These are phyloP conservation scores for Ceratobasidium sp. DNA, from an alignment of 1,284 basidiomycete species.

Conservation along the genomic window DNA sequence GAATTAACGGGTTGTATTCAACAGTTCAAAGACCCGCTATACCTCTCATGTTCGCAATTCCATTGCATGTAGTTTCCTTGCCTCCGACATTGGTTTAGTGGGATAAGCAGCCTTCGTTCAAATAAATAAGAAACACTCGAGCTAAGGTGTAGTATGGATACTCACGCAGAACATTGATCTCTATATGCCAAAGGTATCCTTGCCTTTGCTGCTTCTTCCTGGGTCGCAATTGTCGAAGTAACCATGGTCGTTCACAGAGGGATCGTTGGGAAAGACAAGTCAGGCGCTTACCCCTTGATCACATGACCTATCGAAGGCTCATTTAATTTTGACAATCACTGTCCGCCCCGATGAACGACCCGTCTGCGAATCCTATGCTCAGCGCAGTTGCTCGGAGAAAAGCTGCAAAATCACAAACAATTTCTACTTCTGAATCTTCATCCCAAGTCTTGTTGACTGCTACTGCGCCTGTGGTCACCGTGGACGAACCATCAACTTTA, in stretches of 20 bases:
- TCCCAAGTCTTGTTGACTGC: neutral
- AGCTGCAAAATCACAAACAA: conserved; percentile 11
- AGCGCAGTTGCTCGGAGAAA: conserved; percentile 47
- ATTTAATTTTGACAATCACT: neutral
- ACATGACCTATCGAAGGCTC: neutral
- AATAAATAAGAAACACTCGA: neutral
- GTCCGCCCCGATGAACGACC: neutral
- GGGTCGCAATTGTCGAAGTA: conserved; percentile 82
- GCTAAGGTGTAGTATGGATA: conserved; percentile 51
- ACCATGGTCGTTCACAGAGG: conserved; percentile 63
- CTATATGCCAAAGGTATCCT: conserved; percentile 86
- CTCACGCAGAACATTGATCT: conserved; percentile 93
- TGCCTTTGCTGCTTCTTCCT: conserved; percentile 83
- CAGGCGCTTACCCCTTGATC: conserved; percentile 3
- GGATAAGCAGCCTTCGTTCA: conserved; percentile 78
- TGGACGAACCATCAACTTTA: neutral
- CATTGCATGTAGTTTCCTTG: conserved; percentile 81
- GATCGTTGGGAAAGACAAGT: neutral
- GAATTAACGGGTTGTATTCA: neutral
- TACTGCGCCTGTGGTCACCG: neutral
- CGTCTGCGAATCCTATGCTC: conserved; percentile 25
- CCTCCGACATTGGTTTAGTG: conserved; percentile 84
- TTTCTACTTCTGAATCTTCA: neutral
- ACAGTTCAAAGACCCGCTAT: conserved; percentile 39
- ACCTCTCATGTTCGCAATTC: conserved; percentile 85